Percentiles rank a stretch among this genome's conserved stretches.
Conservation (phyloP, 305 asterid species). For the Coffea humblotiana region DNA sequence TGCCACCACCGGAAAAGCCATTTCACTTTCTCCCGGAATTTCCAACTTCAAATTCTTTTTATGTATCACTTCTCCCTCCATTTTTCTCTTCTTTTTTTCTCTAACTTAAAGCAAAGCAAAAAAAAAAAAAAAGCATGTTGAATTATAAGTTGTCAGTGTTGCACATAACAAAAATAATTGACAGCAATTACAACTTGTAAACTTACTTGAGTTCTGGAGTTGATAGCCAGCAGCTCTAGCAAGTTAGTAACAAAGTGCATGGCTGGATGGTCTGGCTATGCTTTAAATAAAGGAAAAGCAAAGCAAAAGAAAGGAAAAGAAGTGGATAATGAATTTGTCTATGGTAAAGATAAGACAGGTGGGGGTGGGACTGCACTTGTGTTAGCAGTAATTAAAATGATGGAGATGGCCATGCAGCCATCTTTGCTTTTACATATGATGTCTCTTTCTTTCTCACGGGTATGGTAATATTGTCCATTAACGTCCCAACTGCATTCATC, state of each 20-base stretch:
- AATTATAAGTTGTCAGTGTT: too few relatives aligned
- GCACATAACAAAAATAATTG: not conserved
- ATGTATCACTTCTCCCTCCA: conserved; percentile 35
- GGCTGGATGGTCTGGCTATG: conserved; percentile 25
- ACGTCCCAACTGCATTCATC: conserved; percentile 37
- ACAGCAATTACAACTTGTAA: not conserved
- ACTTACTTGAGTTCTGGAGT: conserved; percentile 8
- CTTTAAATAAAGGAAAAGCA: conserved; percentile 34
- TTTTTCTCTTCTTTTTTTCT: not conserved
- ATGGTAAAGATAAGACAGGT: conserved; percentile 34
- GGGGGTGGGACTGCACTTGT: conserved; percentile 6
- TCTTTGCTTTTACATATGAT: not conserved
- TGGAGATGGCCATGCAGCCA: conserved; percentile 4
- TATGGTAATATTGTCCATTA: conserved; percentile 29
- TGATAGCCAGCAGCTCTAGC: conserved; percentile 14
- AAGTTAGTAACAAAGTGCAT: conserved; percentile 12
- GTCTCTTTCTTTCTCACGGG: conserved; percentile 31
- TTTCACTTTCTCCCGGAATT: conserved; percentile 29
- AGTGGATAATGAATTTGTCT: conserved; percentile 17
- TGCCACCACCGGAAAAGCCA: conserved; percentile 21
- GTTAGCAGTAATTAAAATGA: conserved; percentile 14
- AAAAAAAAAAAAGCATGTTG: not conserved
- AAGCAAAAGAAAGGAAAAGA: conserved; percentile 25
- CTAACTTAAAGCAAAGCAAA: not conserved
- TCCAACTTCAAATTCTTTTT: conserved; percentile 54